Conservation (phyloP, 805 yeast genomes). For the Saturnispora mendoncae region DNA sequence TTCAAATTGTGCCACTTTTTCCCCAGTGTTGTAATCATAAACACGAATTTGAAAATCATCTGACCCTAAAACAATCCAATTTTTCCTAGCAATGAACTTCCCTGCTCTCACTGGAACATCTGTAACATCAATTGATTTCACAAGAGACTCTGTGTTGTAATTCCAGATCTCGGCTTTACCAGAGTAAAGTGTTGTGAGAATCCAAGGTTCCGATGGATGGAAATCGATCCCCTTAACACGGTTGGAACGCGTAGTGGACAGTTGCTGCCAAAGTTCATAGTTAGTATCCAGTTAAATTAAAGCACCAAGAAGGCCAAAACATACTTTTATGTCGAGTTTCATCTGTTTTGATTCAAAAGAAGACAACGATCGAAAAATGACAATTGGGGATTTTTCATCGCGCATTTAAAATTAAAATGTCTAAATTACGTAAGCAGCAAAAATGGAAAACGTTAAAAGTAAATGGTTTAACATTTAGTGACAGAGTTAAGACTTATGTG, state of each 20-base stretch:
- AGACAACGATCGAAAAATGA: not conserved
- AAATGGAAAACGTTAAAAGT: too few relatives aligned
- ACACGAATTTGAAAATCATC: slow-evolving; percentile 94
- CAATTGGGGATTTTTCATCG: slow-evolving; percentile 2
- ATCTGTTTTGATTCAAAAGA: slow-evolving; percentile 19
- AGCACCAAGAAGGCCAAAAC: too few relatives aligned
- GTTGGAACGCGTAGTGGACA: slow-evolving; percentile 85
- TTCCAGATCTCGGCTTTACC: slow-evolving; percentile 93
- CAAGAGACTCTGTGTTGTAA: slow-evolving; percentile 74
- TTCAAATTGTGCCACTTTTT: slow-evolving; percentile 88
- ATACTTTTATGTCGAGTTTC: slow-evolving; percentile 43
- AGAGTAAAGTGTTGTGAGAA: slow-evolving; percentile 79
- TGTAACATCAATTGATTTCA: slow-evolving; percentile 89
- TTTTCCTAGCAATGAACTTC: slow-evolving; percentile 87
- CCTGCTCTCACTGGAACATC: slow-evolving; percentile 95
- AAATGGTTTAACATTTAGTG: too few relatives aligned
- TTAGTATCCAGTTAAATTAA: slow-evolving; percentile 10
- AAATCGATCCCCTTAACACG: slow-evolving; percentile 97
- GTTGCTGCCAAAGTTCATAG: slow-evolving; percentile 40
- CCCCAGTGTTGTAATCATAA: slow-evolving; percentile 91
- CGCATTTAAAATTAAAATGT: too few relatives aligned
- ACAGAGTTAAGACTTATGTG: too few relatives aligned
- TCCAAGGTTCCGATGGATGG: slow-evolving; percentile 98
- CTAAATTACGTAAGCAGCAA: too few relatives aligned
- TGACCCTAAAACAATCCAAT: slow-evolving; percentile 93